phyloP scores from a whole-genome alignment of 805 yeast species.

The Ogataea methanolica region DNA sequence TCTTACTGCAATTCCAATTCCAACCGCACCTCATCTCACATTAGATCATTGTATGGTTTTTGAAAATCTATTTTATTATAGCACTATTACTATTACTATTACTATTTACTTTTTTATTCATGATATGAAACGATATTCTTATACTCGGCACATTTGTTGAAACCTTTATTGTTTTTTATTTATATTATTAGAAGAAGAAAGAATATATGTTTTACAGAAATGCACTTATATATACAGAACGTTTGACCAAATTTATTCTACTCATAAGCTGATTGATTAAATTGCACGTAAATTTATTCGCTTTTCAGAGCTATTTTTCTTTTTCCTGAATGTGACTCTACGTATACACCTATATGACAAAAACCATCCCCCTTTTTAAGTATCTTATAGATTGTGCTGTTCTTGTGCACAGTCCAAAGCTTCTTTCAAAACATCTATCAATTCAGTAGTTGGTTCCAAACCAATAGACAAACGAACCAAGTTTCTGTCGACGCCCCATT shows the following conservation, averaged over 20 bases:
- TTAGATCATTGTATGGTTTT: neutral
- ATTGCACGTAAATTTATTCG: no score
- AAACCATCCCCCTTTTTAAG: neutral
- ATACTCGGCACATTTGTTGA: neutral
- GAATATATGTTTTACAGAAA: no score
- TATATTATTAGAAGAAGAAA: neutral
- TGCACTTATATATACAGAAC: no score
- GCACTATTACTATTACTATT: neutral
- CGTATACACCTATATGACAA: neutral
- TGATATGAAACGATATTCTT: slow-evolving; percentile 3
- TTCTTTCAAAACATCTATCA: slow-evolving; percentile 43
- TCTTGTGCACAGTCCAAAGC: slow-evolving; percentile 47
- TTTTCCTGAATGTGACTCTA: no score
- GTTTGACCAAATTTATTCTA: no score
- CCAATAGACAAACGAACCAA: slow-evolving; percentile 83
- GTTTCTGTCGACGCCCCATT: slow-evolving; percentile 79
- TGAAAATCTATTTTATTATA: neutral
- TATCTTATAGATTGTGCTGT: slow-evolving; percentile 26
- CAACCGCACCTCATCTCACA: no score
- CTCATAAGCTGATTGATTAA: no score
- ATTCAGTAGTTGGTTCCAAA: slow-evolving; percentile 62
- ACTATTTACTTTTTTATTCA: neutral
- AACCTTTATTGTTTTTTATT: neutral
- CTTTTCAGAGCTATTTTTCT: no score
- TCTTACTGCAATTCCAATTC: no score